These are phyloP conservation scores for Aspergillus sp. DNA, from an alignment of 2,329 filamentous ascomycete species.

Conservation along the genomic window DNA sequence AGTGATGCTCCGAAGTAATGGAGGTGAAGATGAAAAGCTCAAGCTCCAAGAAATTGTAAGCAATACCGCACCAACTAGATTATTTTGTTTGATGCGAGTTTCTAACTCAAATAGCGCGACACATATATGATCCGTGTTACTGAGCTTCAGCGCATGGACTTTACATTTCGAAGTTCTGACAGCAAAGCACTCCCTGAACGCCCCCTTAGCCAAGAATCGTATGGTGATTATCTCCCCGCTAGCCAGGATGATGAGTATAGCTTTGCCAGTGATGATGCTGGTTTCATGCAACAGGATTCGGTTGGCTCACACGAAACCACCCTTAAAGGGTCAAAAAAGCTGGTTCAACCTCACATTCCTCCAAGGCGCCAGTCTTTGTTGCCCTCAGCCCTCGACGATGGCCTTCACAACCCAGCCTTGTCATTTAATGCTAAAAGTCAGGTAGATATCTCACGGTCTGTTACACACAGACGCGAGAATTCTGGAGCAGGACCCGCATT, in stretches of 20 bases:
- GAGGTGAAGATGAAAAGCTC: conserved; percentile 76
- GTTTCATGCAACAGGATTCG: conserved; percentile 54
- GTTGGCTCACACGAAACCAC: conserved; percentile 32
- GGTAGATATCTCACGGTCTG: conserved; percentile 43
- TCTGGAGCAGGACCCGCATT: not conserved
- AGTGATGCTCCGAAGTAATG: conserved; percentile 82
- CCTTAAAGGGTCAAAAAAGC: conserved; percentile 29
- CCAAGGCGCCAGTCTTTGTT: conserved; percentile 45
- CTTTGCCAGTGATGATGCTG: conserved; percentile 58
- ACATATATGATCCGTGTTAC: conserved; percentile 91
- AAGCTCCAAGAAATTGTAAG: conserved; percentile 94
- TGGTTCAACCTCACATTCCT: conserved; percentile 38
- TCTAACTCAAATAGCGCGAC: conserved; percentile 62
- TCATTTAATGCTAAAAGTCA: conserved; percentile 43
- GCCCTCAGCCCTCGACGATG: conserved; percentile 39
- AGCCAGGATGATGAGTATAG: conserved; percentile 43
- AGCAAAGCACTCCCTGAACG: conserved; percentile 78
- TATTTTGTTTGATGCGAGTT: conserved; percentile 8
- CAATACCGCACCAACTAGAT: conserved; percentile 26
- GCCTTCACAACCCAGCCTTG: conserved; percentile 23
- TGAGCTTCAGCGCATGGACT: conserved; percentile 75
- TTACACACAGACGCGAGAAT: not conserved
- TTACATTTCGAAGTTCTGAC: conserved; percentile 52
- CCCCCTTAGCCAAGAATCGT: conserved; percentile 64
- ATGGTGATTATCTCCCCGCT: conserved; percentile 48